Conservation (phyloP, 306 rosid genomes). For the Adenanthera pavonina region DNA sequence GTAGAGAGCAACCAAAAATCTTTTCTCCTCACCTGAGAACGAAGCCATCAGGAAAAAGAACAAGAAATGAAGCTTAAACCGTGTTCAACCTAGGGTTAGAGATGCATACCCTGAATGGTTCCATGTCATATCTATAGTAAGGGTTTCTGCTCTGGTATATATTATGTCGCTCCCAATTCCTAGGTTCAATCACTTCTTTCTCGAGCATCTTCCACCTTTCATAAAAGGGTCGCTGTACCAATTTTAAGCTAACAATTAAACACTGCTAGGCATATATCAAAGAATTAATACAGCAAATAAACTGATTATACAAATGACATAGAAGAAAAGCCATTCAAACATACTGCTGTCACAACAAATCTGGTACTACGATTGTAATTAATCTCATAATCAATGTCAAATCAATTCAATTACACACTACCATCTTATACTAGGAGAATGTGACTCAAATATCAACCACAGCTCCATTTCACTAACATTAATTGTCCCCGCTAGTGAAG, state of each 20-base stretch:
- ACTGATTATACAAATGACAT: background rate
- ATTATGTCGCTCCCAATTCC: constrained; percentile 76
- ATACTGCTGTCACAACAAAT: background rate
- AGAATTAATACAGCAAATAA: constrained; percentile 4
- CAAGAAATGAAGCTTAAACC: constrained; percentile 26
- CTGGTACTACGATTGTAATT: background rate
- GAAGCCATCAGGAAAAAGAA: constrained; percentile 31
- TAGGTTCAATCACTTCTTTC: constrained; percentile 96
- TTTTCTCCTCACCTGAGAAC: constrained; percentile 90
- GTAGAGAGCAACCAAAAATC: constrained; percentile 96
- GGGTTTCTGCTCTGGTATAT: constrained; percentile 66
- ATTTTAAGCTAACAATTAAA: constrained; percentile 36
- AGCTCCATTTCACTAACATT: background rate
- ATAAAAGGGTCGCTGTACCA: constrained; percentile 89
- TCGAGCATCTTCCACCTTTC: constrained; percentile 99
- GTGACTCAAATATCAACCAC: background rate
- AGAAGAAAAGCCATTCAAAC: constrained; percentile 28
- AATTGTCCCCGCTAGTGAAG: background rate
- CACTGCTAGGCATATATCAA: constrained; percentile 18
- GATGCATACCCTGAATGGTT: constrained; percentile 86
- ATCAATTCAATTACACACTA: background rate
- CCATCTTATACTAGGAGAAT: background rate
- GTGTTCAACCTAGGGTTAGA: constrained; percentile 31
- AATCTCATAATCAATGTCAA: constrained; percentile 13
- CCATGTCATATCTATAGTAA: constrained; percentile 87